Evolutionary conservation across 768 basidiomycete genomes (phyloP).

Genomic region (Phaeolepiota aurea): DNA sequence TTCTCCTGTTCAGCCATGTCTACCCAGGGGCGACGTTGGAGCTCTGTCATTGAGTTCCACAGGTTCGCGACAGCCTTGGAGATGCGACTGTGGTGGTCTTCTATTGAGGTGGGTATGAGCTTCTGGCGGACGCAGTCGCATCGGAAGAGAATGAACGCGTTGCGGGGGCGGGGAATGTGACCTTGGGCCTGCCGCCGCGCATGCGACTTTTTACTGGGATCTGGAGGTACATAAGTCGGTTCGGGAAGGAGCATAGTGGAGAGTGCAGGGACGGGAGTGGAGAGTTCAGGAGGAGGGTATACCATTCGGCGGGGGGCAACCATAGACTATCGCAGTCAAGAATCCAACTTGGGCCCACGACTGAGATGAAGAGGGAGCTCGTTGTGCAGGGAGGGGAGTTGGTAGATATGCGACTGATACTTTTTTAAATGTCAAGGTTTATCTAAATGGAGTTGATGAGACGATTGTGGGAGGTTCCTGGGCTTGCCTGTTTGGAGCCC

Average conservation of each 20-base stretch:
- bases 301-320: not conserved
- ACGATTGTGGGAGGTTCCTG: too few relatives aligned
- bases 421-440: too few relatives aligned
- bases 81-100: conserved; percentile 62
- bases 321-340: not conserved
- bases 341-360: not conserved
- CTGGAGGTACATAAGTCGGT: conserved; percentile 15
- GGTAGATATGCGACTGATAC: too few relatives aligned
- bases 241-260: conserved; percentile 8
- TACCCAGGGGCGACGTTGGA: conserved; percentile 41
- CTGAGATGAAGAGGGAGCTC: not conserved
- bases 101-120: conserved; percentile 42
- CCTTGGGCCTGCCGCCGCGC: conserved; percentile 36
- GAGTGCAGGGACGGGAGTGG: not conserved
- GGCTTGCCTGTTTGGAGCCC: too few relatives aligned
- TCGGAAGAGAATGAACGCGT: conserved; percentile 77
- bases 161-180: conserved; percentile 66
- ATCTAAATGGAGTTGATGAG: too few relatives aligned
- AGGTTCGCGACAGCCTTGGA: conserved; percentile 57
- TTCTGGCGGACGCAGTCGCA: conserved; percentile 63
- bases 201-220: conserved; percentile 36
- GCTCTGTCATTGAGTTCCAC: conserved; percentile 49
- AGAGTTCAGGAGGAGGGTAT: not conserved
- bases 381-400: too few relatives aligned
- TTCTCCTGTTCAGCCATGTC: conserved; percentile 42